Evolutionary conservation across 2,329 filamentous ascomycete genomes (phyloP), one percentile per base, ranked within the genome.

Genomic region (Coniella lustricola): DNA sequence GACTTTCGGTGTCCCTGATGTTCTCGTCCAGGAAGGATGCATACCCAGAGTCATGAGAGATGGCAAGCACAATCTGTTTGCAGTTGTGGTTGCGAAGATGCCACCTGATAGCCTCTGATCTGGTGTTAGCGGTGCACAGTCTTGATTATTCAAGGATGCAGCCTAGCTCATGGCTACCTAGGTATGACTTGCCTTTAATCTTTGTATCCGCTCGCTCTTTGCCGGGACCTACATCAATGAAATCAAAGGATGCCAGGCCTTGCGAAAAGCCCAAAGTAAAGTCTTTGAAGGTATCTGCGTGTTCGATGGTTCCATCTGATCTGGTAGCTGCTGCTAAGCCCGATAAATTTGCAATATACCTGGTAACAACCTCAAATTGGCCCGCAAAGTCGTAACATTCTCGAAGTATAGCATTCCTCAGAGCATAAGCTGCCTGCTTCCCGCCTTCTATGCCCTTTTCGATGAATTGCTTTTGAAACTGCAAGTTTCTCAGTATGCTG

Each of bases 251-350:
- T 9, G 76, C 69, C 54, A 74, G 73, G 51, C 69, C 73, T 61
- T 80, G 77, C 42, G 74, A 81, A 65, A 83, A 84, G 33, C 76
- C 81, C 50, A 71, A 58, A 21, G 72, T 70, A 64, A 84, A 85
- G 43, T 82, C 72, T 50, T 67, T 72, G 20, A 83, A 63, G 35
- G 71, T 67, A n/a, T 60, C 60, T 32, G 70, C 62, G 49, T 60
- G 69, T 12, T 68, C 66, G 31, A 79, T 57, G 44, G 63, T 65
- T 41, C 73, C 74, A 52, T 75, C 70, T 13, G 69, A 67, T 39
- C 65, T 64, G 67, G 82, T 68, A 18, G 74, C 71, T 51, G 67
- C 72, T 44, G 66, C 62, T 7, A 84, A 68, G 1, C 73, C 73
- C 1, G 61, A 57, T 29, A 82, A 59, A 56, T 82, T 80, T 56